Evolutionary conservation across 345 rosid species (phyloP).

Genomic region (Pugionium cornutum): DNA sequence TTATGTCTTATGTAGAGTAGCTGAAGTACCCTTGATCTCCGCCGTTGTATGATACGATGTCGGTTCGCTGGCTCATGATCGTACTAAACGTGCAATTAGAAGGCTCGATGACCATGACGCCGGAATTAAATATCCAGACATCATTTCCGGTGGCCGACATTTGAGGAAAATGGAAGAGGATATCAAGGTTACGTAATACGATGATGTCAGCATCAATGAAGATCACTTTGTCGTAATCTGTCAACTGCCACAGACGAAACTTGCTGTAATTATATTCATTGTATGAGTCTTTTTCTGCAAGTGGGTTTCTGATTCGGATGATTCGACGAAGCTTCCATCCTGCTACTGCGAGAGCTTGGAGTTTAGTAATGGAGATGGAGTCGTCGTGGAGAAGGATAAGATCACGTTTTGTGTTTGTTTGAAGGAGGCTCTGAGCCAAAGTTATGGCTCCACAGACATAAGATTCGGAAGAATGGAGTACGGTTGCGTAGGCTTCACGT

Average conservation of each 20-base stretch:
- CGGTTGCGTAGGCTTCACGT: slow-evolving; percentile 91
- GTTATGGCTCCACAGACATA: slow-evolving; percentile 94
- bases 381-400: slow-evolving; percentile 76
- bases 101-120: slow-evolving; percentile 92
- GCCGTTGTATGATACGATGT: slow-evolving; percentile 86
- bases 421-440: slow-evolving; percentile 80
- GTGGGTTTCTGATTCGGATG: slow-evolving; percentile 76
- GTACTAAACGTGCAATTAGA: slow-evolving; percentile 78
- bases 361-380: slow-evolving; percentile 69
- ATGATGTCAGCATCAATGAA: slow-evolving; percentile 90
- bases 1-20: too few relatives aligned
- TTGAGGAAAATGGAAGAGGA: slow-evolving; percentile 80
- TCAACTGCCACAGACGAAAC: slow-evolving; percentile 86
- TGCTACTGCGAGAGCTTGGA: slow-evolving; percentile 58
- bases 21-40: slow-evolving; percentile 94
- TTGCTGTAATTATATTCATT: slow-evolving; percentile 95
- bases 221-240: slow-evolving; percentile 77
- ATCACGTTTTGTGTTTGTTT: slow-evolving; percentile 77
- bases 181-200: slow-evolving; percentile 71
- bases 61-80: slow-evolving; percentile 59
- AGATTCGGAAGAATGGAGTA: slow-evolving; percentile 80
- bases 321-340: slow-evolving; percentile 82
- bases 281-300: slow-evolving; percentile 60
- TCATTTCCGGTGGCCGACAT: slow-evolving; percentile 92
- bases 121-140: slow-evolving; percentile 81